Percentiles rank a stretch among this genome's conserved stretches.
Conservation (phyloP, 208 protist genomes). For the Trypanosoma lewisi region DNA sequence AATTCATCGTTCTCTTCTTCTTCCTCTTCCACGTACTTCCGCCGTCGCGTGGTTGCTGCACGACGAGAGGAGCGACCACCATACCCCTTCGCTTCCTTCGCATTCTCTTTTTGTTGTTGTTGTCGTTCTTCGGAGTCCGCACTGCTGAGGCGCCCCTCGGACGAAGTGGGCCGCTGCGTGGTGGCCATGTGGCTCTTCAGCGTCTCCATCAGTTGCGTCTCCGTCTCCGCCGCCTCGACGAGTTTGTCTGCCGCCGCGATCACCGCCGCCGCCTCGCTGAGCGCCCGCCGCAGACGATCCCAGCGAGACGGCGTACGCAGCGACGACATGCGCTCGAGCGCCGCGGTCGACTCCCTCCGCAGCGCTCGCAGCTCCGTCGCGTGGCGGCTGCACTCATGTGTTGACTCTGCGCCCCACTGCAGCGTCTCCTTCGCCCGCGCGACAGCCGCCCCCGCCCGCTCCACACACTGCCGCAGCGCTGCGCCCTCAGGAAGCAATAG, state of each 20-base stretch:
- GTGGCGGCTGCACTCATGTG: background rate
- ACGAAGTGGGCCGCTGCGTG: background rate
- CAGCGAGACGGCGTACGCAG: conserved; percentile 4
- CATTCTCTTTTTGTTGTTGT: conserved; percentile 5
- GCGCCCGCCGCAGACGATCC: background rate
- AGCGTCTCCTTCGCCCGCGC: conserved; percentile 1
- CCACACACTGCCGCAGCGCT: conserved; percentile 1
- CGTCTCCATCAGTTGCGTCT: background rate
- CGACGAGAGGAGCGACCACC: no score
- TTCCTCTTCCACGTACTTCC: background rate
- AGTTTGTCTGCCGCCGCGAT: conserved; percentile 1
- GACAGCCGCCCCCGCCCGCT: background rate
- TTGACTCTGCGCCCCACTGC: background rate
- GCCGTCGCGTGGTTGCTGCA: background rate
- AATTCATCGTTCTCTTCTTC: no score
- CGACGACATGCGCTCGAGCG: background rate
- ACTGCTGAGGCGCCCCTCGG: background rate
- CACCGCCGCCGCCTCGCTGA: background rate
- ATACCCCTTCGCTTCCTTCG: no score
- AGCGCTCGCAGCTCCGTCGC: background rate
- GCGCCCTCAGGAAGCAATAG: conserved; percentile 11
- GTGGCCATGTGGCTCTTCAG: conserved; percentile 10
- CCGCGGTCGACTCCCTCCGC: background rate
- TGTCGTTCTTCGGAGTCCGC: background rate
- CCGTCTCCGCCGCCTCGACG: background rate